These are phyloP conservation scores for Phytophthora quininea DNA, from an alignment of 352 stramenopile species.

Conservation along the genomic window DNA sequence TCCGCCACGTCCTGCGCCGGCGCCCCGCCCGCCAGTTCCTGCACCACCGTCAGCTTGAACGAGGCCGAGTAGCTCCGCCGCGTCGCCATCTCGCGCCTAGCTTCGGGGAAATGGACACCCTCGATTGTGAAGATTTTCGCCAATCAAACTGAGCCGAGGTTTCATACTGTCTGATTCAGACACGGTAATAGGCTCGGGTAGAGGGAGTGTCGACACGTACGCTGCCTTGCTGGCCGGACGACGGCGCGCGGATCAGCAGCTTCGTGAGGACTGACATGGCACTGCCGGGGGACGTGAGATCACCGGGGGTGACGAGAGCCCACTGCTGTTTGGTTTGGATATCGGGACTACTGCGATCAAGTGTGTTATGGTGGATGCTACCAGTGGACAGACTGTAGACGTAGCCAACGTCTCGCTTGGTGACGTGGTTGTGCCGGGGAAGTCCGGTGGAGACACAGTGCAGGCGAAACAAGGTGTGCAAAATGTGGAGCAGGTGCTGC, in stretches of 20 bases:
- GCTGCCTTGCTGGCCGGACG: too few species aligned
- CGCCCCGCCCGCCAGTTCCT: conserved; percentile 15
- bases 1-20: conserved; percentile 21
- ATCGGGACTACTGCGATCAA: conserved; percentile 84
- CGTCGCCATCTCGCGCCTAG: conserved; percentile 13
- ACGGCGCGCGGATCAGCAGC: too few species aligned
- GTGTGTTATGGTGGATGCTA: conserved; percentile 56
- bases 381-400: conserved; percentile 35
- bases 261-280: too few species aligned
- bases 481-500: conserved; percentile 53
- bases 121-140: too few species aligned
- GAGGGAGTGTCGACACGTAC: too few species aligned
- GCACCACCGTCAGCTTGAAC: conserved; percentile 40
- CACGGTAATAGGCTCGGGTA: too few species aligned
- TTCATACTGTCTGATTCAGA: too few species aligned
- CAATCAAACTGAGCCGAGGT: too few species aligned
- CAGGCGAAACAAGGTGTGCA: conserved; percentile 41
- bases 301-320: conserved; percentile 11
- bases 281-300: too few species aligned
- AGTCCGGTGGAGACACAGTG: conserved; percentile 3
- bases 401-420: conserved; percentile 42
- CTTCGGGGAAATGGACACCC: background rate
- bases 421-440: conserved; percentile 28
- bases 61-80: conserved; percentile 32
- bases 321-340: conserved; percentile 64